Evolutionary conservation across 2,329 filamentous ascomycete genomes (phyloP), one percentile per base, ranked within the genome.

Genomic region (Trichoderma asperellum): DNA sequence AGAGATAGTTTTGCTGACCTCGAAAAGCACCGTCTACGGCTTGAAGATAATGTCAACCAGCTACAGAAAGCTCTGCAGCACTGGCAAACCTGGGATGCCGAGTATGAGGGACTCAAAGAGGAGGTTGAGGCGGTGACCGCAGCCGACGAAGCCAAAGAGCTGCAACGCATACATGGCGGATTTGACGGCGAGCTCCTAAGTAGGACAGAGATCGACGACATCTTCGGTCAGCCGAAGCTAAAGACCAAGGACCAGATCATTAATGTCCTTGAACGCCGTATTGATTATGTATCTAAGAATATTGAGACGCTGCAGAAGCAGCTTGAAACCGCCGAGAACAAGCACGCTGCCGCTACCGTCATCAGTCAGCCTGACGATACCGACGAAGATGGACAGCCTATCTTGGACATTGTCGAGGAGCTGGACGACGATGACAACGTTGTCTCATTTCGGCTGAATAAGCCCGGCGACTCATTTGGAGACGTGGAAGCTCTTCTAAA

Each of bases 371-470:
- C 89, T 0, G 88, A 89, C 66, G 83, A 85, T 56, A 84, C 83
- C 64, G 89, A 91, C 70, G 91, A 92, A 70, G 89, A 89, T 14
- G 90, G 89, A 1, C 83, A 94, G 63, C 92, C 94, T 0, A 87
- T 98, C 70, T 94, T 92, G 37, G 96, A 98, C 75, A 98, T 99
- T 73, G 84, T 93, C 67, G 96, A 99, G 80, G 89, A 97, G 81
- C 83, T 98, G 29, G 96, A 98, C 76, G 94, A 97, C 10, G 88
- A 97, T 12, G 96, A 90, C 68, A 96, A 97, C 75, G 87, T 98
- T 4, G 80, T 97, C 61, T 92, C 88, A 0, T 89, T 86, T 73
- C 87, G 83, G 68, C 81, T 91, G 35, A 87, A 89, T 47, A 87
- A 82, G n/a, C 91, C 93, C 0, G 91, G 90, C 7, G 87, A 91